Percentiles rank a stretch among this genome's conserved stretches.
Evolutionary conservation across 441 rosid species (phyloP).

Genomic region (Euphorbia celastroides): DNA sequence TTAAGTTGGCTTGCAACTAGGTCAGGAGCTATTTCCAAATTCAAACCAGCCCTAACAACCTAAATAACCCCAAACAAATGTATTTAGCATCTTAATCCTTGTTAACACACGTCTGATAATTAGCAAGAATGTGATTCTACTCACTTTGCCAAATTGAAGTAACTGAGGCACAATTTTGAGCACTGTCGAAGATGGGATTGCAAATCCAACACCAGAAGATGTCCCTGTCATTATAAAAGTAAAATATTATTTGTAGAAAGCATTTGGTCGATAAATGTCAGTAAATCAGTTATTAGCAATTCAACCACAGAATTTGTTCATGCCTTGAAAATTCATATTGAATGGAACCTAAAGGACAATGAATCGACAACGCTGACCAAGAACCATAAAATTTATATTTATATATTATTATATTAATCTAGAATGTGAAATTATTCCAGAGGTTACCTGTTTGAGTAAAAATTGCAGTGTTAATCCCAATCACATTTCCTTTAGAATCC

Average conservation of each 20-base stretch:
- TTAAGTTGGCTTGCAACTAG: slow-evolving; percentile 81
- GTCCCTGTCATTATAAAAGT: slow-evolving; percentile 42
- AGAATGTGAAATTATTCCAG: not conserved
- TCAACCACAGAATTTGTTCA: not conserved
- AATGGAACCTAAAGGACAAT: not conserved
- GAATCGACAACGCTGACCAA: not conserved
- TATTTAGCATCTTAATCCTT: too few species aligned
- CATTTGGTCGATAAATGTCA: not conserved
- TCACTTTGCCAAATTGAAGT: slow-evolving; percentile 75
- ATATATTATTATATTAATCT: not conserved
- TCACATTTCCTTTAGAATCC: slow-evolving; percentile 81
- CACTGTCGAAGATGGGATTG: slow-evolving; percentile 90
- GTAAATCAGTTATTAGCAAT: not conserved
- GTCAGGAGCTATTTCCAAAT: slow-evolving; percentile 85
- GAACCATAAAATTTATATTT: not conserved
- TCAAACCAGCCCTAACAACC: slow-evolving; percentile 83
- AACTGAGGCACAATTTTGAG: slow-evolving; percentile 86
- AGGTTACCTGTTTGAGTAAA: slow-evolving; percentile 76
- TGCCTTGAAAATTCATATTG: not conserved
- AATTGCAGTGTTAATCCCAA: slow-evolving; percentile 93
- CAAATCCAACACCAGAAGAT: slow-evolving; percentile 96
- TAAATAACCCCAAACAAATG: slow-evolving; percentile 17
- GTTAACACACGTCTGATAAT: too few species aligned
- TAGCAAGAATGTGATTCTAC: too few species aligned
- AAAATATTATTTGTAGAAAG: not conserved